phyloP scores from a whole-genome alignment of 2,329 filamentous ascomycete species.

The Ophiostoma triangulosporum region DNA sequence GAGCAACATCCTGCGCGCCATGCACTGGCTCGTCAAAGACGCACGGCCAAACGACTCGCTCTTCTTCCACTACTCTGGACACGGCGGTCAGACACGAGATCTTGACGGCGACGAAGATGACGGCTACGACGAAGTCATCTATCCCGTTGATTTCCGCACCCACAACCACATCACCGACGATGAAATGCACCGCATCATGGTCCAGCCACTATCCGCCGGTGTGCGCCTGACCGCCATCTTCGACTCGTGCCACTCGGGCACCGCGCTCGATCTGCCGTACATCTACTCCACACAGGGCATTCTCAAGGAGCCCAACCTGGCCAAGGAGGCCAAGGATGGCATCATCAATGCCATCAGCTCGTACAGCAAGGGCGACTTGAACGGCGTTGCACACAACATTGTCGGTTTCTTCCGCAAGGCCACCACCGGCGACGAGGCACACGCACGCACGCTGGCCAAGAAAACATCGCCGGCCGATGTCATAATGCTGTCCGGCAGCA shows the following conservation, averaged over 20 bases:
- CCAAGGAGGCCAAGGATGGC: constrained; percentile 64
- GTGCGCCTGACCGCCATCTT: constrained; percentile 77
- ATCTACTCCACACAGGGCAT: constrained; percentile 70
- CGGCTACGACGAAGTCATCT: constrained; percentile 73
- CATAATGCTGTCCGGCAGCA: constrained; percentile 95
- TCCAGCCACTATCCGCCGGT: constrained; percentile 62
- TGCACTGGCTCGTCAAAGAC: constrained; percentile 97
- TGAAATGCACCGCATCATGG: constrained; percentile 66
- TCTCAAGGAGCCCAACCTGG: constrained; percentile 68
- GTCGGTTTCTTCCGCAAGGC: constrained; percentile 81
- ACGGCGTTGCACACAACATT: constrained; percentile 66
- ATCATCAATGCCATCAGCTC: constrained; percentile 59
- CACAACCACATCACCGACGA: constrained; percentile 62
- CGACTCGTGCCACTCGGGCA: constrained; percentile 69
- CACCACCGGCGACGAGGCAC: constrained; percentile 57
- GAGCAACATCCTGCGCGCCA: constrained; percentile 84
- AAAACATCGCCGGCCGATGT: constrained; percentile 93
- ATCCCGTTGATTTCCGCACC: constrained; percentile 70
- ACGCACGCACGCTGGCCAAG: constrained; percentile 67
- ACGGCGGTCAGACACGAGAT: constrained; percentile 71
- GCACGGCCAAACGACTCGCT: constrained; percentile 84
- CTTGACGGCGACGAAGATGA: constrained; percentile 69
- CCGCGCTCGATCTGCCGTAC: constrained; percentile 64
- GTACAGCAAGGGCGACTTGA: constrained; percentile 73
- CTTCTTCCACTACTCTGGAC: constrained; percentile 94